Evolutionary conservation across 306 rosid species (phyloP), one percentile per base, ranked within the genome.

Genomic region (Abrus precatorius): DNA sequence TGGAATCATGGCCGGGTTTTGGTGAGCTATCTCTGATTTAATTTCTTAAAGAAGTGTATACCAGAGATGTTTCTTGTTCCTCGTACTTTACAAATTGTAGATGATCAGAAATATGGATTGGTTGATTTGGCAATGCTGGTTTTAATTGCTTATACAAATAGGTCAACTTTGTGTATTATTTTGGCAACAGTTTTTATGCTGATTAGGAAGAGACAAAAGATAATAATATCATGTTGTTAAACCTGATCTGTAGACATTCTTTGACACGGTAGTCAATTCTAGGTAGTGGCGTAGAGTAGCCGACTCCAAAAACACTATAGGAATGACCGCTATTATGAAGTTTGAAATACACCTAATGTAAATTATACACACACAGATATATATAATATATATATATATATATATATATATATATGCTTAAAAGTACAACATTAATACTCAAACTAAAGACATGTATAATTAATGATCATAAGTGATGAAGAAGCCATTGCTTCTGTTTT

Each of bases 121-220:
- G 33, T 33, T 61, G 13, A 40, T 47, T n/a, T 33, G 54, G n/a
- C 59, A 29, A 12, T 10, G 5, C 0, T 10, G 9, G 33, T 10
- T 13, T 32, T 36, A 4, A 34, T 75, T 45, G 47, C 61, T 61
- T 48, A 34, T 67, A 30, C 52, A 7, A 57, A 10, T 47, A 45
- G 29, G 43, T 48, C 49, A 59, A 45, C 41, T 45, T 55, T 79
- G 41, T 57, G 47, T 61, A 79, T 70, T 62, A 41, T 30, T 49
- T 50, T 44, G 33, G 48, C 72, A 54, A 60, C 43, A 79, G 47
- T 47, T n/a, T 0, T 53, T 29, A 28, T 40, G 38, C 41, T 80
- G 62, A 38, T 65, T 20, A 44, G 30, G 48, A 53, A 63, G 57
- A 38, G 63, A 45, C 38, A 3, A 34, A n/a, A 49, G 34, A 52